These are phyloP conservation scores for Pseudoneurospora amorphoporcata DNA, from an alignment of 495 filamentous ascomycete genomes.

Conservation along the genomic window DNA sequence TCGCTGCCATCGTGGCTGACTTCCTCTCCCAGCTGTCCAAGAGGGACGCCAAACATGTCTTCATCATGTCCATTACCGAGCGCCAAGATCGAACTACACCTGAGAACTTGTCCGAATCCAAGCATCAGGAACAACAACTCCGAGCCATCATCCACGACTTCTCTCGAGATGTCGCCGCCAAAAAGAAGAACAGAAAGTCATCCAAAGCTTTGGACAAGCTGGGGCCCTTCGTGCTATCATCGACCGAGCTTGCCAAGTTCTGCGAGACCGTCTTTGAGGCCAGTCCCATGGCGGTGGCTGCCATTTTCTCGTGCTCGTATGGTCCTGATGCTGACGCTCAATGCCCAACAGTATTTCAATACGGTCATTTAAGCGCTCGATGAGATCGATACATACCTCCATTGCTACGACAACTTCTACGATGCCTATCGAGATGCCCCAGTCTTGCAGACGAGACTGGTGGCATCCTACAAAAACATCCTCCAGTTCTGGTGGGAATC, in stretches of 20 bases:
- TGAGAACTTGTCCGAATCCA: background rate
- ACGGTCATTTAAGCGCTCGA: conserved; percentile 3
- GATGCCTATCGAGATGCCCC: background rate
- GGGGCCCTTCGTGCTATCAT: conserved; percentile 1
- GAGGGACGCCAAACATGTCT: conserved; percentile 4
- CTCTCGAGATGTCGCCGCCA: background rate
- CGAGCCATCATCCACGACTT: background rate
- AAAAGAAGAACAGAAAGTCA: background rate
- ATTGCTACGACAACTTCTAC: conserved; percentile 4
- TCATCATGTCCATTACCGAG: conserved; percentile 1
- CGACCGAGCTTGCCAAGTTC: background rate
- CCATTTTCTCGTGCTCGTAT: conserved; percentile 5
- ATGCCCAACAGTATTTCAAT: conserved; percentile 6
- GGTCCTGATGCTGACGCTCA: conserved; percentile 4
- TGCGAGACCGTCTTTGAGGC: conserved; percentile 4
- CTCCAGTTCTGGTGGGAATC: conserved; percentile 7
- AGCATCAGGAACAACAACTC: background rate
- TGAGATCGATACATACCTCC: conserved; percentile 1
- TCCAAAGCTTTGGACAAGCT: background rate
- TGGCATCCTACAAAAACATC: conserved; percentile 5
- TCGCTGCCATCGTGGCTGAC: conserved; percentile 5
- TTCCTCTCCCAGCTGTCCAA: conserved; percentile 2
- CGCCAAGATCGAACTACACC: background rate
- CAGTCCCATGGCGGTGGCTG: conserved; percentile 5
- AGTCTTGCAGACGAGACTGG: conserved; percentile 2